Evolutionary conservation across 2,329 filamentous ascomycete species (phyloP), one percentile per base, ranked within the genome.

Genomic region (Pleoardoris graminearum): DNA sequence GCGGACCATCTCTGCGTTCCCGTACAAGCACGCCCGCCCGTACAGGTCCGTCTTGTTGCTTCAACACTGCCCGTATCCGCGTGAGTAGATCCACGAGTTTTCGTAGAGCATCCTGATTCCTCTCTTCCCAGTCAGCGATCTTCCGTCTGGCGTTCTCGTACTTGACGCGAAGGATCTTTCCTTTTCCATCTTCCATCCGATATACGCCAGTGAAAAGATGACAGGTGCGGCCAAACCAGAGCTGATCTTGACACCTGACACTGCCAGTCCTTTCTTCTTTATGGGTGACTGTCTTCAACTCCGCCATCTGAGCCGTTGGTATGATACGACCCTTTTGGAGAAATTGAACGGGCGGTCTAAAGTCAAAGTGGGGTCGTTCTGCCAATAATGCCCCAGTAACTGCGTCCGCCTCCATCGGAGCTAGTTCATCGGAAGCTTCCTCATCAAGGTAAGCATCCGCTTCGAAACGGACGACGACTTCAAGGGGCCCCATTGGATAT

Each of bases 171-270:
- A 46, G 30, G 3, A 64, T 44, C 10, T 48, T 50, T 1, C 63
- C 58, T 0, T 58, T 59, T 1, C 27, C 36, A 4, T 43, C 3
- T 39, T 55, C 10, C 35, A 36, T 35, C 11, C 58, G 43, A 29
- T 66, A 68, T 2, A 53, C 57, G 0, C 59, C 65, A 0, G 61
- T 66, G 52, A 63, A 61, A 0, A 69, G 47, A 16, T 66, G 53
- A 16, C 55, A 50, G 0, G 67, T 70, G 10, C 67, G 65, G 2
- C 67, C 67, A 47, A 70, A 70, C 67, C 67, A 70, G 8, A 70
- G 58, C 27, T 69, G 66, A 29, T 69, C 67, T 41, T 59, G 56
- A 36, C 67, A 68, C 14, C 35, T 16, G 2, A 62, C 61, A 0
- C 30, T 36, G 1, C 30, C 32, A 10, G 22, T 47, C 14, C 43